phyloP scores from a whole-genome alignment of 129 eudicot species.

The Oenanthe sinensis region DNA sequence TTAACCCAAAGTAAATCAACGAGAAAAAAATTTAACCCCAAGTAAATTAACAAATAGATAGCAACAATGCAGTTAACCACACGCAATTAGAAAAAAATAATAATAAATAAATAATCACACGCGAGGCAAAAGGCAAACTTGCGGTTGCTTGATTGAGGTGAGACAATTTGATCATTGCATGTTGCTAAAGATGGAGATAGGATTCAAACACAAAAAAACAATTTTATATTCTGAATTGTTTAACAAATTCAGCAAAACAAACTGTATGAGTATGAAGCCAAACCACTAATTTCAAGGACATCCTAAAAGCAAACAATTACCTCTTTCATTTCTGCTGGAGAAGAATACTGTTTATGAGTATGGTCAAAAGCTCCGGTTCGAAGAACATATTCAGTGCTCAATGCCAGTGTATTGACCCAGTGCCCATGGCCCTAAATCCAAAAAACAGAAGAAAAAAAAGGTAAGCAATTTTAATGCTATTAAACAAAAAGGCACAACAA shows the following conservation, averaged over 20 bases:
- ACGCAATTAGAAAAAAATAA: too few relatives aligned
- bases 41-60: neutral
- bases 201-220: neutral
- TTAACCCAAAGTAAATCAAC: neutral
- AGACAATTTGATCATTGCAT: neutral
- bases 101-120: neutral
- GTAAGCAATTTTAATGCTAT: neutral
- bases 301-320: constrained; percentile 18
- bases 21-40: neutral
- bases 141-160: neutral
- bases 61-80: neutral
- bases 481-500: neutral
- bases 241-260: neutral
- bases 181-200: neutral
- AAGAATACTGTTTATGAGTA: constrained; percentile 63
- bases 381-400: constrained; percentile 92
- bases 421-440: constrained; percentile 81
- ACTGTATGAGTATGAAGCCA: neutral
- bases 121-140: neutral
- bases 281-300: neutral
- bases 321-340: constrained; percentile 88
- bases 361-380: constrained; percentile 96
- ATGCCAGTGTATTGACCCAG: constrained; percentile 93
- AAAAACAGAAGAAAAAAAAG: neutral
- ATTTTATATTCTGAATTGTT: too few relatives aligned